These are phyloP conservation scores for Candida ovalis DNA, from an alignment of 805 yeast species.

Conservation along the genomic window DNA sequence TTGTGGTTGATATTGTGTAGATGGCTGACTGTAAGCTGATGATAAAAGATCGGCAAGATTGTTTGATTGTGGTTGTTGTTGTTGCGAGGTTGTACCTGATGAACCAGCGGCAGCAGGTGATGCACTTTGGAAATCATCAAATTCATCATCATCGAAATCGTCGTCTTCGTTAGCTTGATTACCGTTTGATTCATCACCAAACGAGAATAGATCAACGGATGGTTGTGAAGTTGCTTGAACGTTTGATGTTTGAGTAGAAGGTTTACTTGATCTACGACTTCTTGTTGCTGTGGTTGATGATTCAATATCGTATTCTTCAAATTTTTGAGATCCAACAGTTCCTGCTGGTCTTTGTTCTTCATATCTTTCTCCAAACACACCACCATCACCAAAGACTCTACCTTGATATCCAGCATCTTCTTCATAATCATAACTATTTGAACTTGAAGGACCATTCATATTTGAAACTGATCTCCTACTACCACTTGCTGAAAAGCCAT, in stretches of 20 bases:
- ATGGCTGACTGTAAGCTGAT: conserved; percentile 24
- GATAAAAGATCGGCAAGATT: conserved; percentile 33
- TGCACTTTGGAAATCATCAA: conserved; percentile 76
- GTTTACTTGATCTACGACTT: conserved; percentile 29
- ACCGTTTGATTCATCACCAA: conserved; percentile 32
- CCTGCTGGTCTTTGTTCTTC: conserved; percentile 52
- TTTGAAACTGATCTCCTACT: conserved; percentile 23
- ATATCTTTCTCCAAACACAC: conserved; percentile 62
- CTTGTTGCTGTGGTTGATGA: conserved; percentile 22
- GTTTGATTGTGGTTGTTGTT: conserved; percentile 17
- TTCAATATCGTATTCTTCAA: conserved; percentile 61
- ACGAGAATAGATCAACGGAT: conserved; percentile 47
- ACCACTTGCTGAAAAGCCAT: conserved; percentile 53
- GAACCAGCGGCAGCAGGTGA: conserved; percentile 36
- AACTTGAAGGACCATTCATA: conserved; percentile 25
- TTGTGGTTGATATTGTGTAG: conserved; percentile 15
- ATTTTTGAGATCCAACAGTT: conserved; percentile 34
- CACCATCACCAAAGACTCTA: conserved; percentile 69
- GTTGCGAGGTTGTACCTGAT: conserved; percentile 12
- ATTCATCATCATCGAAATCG: conserved; percentile 55
- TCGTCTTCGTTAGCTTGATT: conserved; percentile 38
- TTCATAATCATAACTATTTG: conserved; percentile 43
- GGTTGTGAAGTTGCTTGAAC: conserved; percentile 42
- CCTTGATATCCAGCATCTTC: conserved; percentile 38
- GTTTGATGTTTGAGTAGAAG: conserved; percentile 34